Percentiles rank a stretch among this genome's conserved stretches.
Conservation (phyloP, 192 early-diverging fungal genomes). For the Coemansia sp. region DNA sequence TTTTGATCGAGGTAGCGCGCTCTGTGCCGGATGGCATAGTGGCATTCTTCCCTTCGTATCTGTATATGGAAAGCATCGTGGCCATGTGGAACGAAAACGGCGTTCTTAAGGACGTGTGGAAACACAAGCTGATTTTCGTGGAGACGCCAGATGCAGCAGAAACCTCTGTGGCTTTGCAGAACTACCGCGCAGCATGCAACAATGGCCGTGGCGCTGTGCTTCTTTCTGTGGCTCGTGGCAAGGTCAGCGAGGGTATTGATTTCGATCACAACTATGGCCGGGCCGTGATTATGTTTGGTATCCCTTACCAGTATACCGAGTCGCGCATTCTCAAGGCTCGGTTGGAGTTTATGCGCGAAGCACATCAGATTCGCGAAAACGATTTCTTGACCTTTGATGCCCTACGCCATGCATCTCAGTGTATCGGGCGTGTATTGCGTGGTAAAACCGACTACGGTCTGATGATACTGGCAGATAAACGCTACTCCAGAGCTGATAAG, state of each 20-base stretch:
- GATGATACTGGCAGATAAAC: constrained; percentile 99
- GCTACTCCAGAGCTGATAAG: constrained; percentile 94
- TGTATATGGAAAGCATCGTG: constrained; percentile 99
- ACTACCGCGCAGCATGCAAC: constrained; percentile 92
- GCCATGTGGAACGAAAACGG: constrained; percentile 98
- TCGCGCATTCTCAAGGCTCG: constrained; percentile 92
- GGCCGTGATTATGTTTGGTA: constrained; percentile 98
- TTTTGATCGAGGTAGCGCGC: constrained; percentile 91
- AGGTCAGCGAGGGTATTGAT: constrained; percentile 99
- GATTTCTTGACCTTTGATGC: constrained; percentile 99
- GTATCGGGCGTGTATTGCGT: constrained; percentile 93
- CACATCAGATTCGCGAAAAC: constrained; percentile 93
- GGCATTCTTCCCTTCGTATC: constrained; percentile 96
- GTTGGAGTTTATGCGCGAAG: constrained; percentile 92
- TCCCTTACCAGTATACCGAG: constrained; percentile 99
- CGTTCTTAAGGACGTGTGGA: constrained; percentile 90
- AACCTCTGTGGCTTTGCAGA: constrained; percentile 91
- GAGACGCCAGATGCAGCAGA: constrained; percentile 99
- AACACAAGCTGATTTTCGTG: constrained; percentile 98
- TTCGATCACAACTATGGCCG: constrained; percentile 99
- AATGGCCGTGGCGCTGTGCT: constrained; percentile 98
- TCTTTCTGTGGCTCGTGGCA: constrained; percentile 96
- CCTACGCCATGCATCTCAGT: constrained; percentile 98
- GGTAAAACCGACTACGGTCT: constrained; percentile 99
- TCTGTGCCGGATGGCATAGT: constrained; percentile 97